A percentile compares a stretch with the other conserved stretches of the same genome.
Conservation (phyloP, 2,329 filamentous ascomycete species). For the Hirsutella minnesotensis region DNA sequence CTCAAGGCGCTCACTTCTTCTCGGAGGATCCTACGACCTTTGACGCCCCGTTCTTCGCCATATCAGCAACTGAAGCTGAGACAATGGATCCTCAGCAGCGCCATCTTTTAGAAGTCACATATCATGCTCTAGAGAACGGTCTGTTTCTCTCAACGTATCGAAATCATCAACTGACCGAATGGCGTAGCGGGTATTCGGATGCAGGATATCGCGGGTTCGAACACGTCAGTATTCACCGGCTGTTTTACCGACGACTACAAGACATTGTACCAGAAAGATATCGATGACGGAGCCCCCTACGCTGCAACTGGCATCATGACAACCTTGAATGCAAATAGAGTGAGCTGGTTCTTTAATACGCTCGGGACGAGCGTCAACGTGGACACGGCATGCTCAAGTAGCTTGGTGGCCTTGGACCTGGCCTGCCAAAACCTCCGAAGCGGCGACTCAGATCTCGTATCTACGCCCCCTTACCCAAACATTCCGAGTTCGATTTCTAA, state of each 20-base stretch:
- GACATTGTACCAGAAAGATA: conserved; percentile 12
- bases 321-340: conserved; percentile 18
- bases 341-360: conserved; percentile 24
- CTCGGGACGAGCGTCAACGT: conserved; percentile 22
- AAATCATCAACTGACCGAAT: neutral
- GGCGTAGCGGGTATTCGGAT: conserved; percentile 16
- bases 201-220: conserved; percentile 7
- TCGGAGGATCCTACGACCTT: conserved; percentile 9
- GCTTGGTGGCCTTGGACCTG: conserved; percentile 21
- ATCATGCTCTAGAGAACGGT: conserved; percentile 14
- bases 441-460: conserved; percentile 13
- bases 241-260: conserved; percentile 15
- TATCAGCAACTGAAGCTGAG: conserved; percentile 8
- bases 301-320: conserved; percentile 13
- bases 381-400: conserved; percentile 27
- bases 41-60: conserved; percentile 11
- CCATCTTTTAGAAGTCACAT: conserved; percentile 15
- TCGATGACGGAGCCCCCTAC: conserved; percentile 9
- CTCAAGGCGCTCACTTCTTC: neutral
- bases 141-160: neutral
- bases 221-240: conserved; percentile 17
- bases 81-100: conserved; percentile 12
- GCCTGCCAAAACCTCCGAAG: conserved; percentile 18
- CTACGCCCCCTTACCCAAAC: no score
- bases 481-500: neutral